These are phyloP conservation scores for Nematodospora anomalae DNA, from an alignment of 1,139 yeast genomes.

Conservation along the genomic window DNA sequence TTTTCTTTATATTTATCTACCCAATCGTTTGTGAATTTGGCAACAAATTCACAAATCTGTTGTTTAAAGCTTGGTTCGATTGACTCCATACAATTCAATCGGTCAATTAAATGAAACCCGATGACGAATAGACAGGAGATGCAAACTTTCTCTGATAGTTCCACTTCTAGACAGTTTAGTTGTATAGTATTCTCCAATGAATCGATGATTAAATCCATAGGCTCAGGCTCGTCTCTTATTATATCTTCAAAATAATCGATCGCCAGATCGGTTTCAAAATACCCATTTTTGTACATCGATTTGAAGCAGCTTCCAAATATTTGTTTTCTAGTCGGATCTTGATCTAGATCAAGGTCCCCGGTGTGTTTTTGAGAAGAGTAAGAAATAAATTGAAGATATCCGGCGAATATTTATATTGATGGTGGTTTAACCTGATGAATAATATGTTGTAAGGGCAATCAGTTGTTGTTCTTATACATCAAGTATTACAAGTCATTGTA, in stretches of 20 bases:
- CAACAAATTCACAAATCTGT: neutral
- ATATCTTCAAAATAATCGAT: neutral
- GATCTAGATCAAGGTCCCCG: too few relatives aligned
- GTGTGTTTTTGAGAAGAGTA: too few relatives aligned
- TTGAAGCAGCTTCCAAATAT: too few relatives aligned
- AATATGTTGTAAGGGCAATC: neutral
- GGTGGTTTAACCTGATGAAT: neutral
- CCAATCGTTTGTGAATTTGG: neutral
- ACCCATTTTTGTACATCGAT: neutral
- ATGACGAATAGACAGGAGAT: constrained; percentile 1
- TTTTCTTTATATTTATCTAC: neutral
- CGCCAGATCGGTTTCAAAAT: neutral
- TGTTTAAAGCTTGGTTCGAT: neutral
- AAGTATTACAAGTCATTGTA: neutral
- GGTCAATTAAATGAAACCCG: neutral
- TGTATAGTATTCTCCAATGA: neutral
- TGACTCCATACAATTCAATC: neutral
- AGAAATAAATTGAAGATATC: too few relatives aligned
- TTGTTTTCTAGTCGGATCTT: too few relatives aligned
- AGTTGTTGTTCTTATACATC: neutral
- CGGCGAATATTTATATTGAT: neutral
- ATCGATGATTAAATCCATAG: neutral
- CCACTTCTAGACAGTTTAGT: neutral
- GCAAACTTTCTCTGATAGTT: neutral
- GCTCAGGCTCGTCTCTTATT: neutral